These are phyloP conservation scores for Isatis lusitanica DNA, from an alignment of 441 rosid species.

Conservation along the genomic window DNA sequence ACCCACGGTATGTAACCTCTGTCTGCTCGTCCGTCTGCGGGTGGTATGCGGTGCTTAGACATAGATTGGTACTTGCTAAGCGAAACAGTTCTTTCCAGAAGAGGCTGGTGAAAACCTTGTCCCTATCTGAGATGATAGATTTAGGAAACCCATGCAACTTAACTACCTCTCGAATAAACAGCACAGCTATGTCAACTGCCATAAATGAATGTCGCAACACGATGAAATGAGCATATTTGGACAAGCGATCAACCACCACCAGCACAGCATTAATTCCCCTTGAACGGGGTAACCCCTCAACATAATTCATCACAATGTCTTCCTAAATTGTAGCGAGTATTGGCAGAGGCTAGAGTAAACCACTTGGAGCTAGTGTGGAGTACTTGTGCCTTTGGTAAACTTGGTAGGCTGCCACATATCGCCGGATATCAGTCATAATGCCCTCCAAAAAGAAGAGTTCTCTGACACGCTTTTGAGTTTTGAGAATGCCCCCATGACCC, in stretches of 20 bases:
- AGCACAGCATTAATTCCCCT: accelerated
- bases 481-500: not conserved
- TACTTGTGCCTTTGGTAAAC: not conserved
- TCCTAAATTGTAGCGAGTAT: not conserved
- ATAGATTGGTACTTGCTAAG: too few relatives aligned
- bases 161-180: too few relatives aligned
- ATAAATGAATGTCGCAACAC: too few relatives aligned
- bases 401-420: not conserved
- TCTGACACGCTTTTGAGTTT: not conserved
- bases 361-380: not conserved
- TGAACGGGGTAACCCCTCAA: accelerated
- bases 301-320: not conserved
- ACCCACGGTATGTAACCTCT: too few relatives aligned
- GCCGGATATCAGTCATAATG: not conserved
- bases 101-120: too few relatives aligned
- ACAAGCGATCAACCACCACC: not conserved
- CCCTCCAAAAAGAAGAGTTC: not conserved
- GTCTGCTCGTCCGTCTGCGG: too few relatives aligned
- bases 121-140: too few relatives aligned
- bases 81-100: too few relatives aligned
- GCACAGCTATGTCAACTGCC: too few relatives aligned
- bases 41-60: too few relatives aligned
- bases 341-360: not conserved
- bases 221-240: not conserved
- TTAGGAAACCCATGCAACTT: too few relatives aligned